Conservation (phyloP, 1,284 basidiomycete genomes). For the Hymenochaete sp. region DNA sequence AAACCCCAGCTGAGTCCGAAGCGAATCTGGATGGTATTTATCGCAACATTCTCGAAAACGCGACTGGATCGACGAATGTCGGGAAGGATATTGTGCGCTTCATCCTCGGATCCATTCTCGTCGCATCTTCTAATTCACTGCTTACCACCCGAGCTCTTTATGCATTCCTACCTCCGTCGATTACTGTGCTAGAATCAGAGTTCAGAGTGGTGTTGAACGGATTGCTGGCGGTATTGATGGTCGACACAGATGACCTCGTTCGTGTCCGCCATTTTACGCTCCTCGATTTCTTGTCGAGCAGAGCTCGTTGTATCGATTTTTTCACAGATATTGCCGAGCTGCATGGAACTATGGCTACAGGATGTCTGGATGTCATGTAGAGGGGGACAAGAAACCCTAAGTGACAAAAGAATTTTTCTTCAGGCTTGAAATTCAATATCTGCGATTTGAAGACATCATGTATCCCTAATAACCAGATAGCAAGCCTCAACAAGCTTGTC, state of each 20-base stretch:
- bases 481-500: too few species aligned
- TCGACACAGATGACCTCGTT: too few species aligned
- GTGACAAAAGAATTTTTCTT: too few species aligned
- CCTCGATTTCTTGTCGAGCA: conserved; percentile 14
- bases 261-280: conserved; percentile 14
- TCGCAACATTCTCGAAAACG: background rate
- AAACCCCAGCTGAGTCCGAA: background rate
- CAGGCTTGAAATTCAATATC: too few species aligned
- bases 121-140: background rate
- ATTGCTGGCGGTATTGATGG: too few species aligned
- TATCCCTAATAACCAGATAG: too few species aligned
- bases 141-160: background rate
- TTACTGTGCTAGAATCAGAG: background rate
- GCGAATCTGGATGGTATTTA: background rate
- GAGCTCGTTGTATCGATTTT: conserved; percentile 13
- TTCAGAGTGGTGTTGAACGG: background rate
- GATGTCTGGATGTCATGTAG: conserved; percentile 25
- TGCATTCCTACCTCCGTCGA: background rate
- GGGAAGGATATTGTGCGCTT: background rate
- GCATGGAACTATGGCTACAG: conserved; percentile 20
- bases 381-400: too few species aligned
- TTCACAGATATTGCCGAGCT: conserved; percentile 18
- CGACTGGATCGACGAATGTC: background rate
- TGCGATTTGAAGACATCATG: too few species aligned
- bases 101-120: background rate